phyloP scores from a whole-genome alignment of 208 protist species.

The Leishmania mexicana region DNA sequence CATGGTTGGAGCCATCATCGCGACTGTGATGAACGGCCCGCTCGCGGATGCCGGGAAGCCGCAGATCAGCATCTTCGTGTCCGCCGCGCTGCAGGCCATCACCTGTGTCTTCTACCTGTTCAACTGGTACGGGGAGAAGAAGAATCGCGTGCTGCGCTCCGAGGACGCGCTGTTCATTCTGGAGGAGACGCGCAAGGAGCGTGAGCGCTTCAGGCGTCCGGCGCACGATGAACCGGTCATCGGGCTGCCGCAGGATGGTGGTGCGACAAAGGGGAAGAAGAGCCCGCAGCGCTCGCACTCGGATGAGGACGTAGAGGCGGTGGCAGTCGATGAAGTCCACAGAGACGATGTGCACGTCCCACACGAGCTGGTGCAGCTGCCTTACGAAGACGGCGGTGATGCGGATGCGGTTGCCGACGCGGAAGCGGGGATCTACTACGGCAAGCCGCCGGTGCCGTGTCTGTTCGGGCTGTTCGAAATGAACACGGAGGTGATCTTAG shows the following conservation, averaged over 20 bases:
- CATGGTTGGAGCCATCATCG: constrained; percentile 49
- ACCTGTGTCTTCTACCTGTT: constrained; percentile 53
- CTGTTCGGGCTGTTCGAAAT: constrained; percentile 56
- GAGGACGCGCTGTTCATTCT: constrained; percentile 43
- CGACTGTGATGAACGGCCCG: constrained; percentile 50
- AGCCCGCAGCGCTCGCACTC: constrained; percentile 8
- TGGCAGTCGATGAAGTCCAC: constrained; percentile 1
- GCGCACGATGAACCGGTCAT: no score
- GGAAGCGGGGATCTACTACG: constrained; percentile 20
- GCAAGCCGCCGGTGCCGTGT: constrained; percentile 17
- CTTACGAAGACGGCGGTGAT: constrained; percentile 6
- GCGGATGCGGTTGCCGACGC: constrained; percentile 1
- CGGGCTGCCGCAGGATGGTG: not conserved
- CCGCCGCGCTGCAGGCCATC: constrained; percentile 59
- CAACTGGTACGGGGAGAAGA: constrained; percentile 74
- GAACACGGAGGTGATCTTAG: constrained; percentile 56
- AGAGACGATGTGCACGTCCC: not conserved
- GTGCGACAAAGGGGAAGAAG: constrained; percentile 2
- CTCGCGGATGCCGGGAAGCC: constrained; percentile 51
- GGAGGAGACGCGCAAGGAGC: constrained; percentile 33
- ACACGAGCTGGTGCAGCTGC: not conserved
- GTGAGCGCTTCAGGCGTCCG: constrained; percentile 10
- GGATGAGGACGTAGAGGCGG: constrained; percentile 5
- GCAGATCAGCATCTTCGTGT: constrained; percentile 57
- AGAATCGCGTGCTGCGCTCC: constrained; percentile 50